phyloP scores from a whole-genome alignment of 2,329 filamentous ascomycete genomes.

The Fusarium sp. region DNA sequence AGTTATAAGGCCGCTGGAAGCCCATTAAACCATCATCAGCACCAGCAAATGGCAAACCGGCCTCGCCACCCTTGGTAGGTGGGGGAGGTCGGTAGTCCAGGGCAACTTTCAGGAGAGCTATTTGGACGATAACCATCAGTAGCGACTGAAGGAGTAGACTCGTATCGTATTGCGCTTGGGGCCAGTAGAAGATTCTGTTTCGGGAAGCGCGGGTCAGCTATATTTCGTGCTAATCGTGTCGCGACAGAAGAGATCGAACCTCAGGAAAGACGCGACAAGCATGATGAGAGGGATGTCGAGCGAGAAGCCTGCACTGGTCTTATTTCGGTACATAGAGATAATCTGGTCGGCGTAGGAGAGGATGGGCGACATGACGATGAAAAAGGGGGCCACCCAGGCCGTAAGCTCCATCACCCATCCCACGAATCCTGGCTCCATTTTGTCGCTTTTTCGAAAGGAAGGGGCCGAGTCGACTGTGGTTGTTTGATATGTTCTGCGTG shows the following conservation, averaged over 20 bases:
- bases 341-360: slow-evolving; percentile 74
- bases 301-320: slow-evolving; percentile 74
- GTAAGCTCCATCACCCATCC: slow-evolving; percentile 47
- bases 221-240: not conserved
- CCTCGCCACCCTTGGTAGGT: slow-evolving; percentile 68
- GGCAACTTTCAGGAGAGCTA: slow-evolving; percentile 71
- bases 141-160: slow-evolving; percentile 71
- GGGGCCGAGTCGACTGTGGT: not conserved
- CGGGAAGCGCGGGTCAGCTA: slow-evolving; percentile 32
- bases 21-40: slow-evolving; percentile 49
- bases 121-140: slow-evolving; percentile 71
- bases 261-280: slow-evolving; percentile 73
- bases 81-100: slow-evolving; percentile 72
- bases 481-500: not conserved
- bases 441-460: not conserved
- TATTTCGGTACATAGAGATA: slow-evolving; percentile 69
- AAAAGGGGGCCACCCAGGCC: slow-evolving; percentile 68
- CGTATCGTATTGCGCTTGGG: slow-evolving; percentile 70
- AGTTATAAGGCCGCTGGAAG: slow-evolving; percentile 73
- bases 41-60: slow-evolving; percentile 69
- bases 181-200: slow-evolving; percentile 74
- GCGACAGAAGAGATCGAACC: slow-evolving; percentile 52
- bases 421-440: slow-evolving; percentile 25
- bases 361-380: slow-evolving; percentile 70
- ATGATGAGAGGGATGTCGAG: slow-evolving; percentile 78